Evolutionary conservation across 345 rosid species (phyloP).

Genomic region (Citrus sp.): DNA sequence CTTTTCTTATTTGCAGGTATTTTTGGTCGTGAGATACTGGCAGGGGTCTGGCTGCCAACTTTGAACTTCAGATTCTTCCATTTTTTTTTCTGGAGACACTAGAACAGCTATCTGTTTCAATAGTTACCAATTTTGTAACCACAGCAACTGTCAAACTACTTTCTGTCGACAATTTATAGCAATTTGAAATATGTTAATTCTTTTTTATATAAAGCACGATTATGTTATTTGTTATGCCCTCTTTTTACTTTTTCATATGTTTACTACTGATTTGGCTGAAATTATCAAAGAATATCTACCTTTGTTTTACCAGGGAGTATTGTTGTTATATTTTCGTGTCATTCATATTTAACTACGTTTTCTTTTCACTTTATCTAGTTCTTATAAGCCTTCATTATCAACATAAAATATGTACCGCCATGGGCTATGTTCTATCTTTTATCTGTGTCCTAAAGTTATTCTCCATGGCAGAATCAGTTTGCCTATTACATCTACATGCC

Average conservation of each 20-base stretch:
- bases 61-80: neutral
- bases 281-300: no score
- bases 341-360: no score
- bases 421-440: neutral
- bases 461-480: neutral
- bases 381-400: no score
- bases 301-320: no score
- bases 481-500: no score
- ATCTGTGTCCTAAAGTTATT: neutral
- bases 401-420: no score
- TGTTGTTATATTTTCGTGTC: no score
- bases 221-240: neutral
- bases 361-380: no score
- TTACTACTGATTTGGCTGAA: neutral
- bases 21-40: neutral
- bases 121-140: conserved; percentile 1
- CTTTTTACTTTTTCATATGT: neutral
- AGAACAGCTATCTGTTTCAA: neutral
- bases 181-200: neutral
- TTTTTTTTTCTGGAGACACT: no score
- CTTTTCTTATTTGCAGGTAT: neutral
- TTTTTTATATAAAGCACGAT: neutral
- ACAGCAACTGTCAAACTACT: neutral
- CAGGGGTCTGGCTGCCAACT: neutral
- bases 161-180: neutral